Evolutionary conservation across 169 alveolate species (phyloP), one percentile per base, ranked within the genome.

Genomic region (Eimeria sp.): DNA sequence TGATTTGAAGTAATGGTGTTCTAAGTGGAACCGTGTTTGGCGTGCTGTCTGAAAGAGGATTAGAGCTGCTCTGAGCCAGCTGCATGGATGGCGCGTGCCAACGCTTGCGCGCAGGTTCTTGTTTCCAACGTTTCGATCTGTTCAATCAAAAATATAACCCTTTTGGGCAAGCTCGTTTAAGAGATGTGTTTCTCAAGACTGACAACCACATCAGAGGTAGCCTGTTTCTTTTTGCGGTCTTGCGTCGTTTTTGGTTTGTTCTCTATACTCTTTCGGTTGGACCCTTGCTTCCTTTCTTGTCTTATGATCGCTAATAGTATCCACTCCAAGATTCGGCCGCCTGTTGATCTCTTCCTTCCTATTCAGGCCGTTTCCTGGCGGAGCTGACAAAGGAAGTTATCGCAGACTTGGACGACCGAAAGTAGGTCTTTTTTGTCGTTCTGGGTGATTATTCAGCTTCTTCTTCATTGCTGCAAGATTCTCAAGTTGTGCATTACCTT

Each of bases 81-180:
- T 25, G 66, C 43, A 49, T 11, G 13, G 40, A 20, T 27, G 43
- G 66, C 23, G 49, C 62, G 46, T 78, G 10, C 10, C 10, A 30
- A 16, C 88, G 90, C 56, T 54, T 85, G 71, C 11, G 68, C 78
- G 54, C 78, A 85, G 91, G 91, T 27, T 96, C 97, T 27, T 97
- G 99, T 54, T 99, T 98, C 83, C 99, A 98, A 72, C 97, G 99
- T 56, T 99, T 98, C 82, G 99, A 99, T 94, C 97, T 98, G 27
- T 99, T 99, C 97, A 99, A 99, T 68, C 97, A 97, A 91, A 99
- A 99, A 97, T 98, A 98, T 74, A 98, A 98, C 89, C 99, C 99
- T 37, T 97, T 98, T 60, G 99, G 99, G 10, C 98, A 98, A 78
- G 62, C 98, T 13, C n/a, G 97, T 20, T 95, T 99, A 62, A 96